Evolutionary conservation across 805 yeast genomes (phyloP).

Genomic region (Starmera pachycereana): DNA sequence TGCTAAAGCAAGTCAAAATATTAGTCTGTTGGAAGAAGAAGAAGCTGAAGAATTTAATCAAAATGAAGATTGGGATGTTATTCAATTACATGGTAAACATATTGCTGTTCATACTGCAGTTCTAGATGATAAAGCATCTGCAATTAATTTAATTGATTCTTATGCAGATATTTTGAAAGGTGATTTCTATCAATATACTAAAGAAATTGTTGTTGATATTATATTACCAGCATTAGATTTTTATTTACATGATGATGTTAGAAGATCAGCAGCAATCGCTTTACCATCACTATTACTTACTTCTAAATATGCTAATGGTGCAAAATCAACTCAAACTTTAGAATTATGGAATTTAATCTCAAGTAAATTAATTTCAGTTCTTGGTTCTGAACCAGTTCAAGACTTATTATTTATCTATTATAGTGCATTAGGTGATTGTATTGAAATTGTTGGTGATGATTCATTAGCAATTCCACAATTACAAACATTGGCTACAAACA

Average conservation of each 20-base stretch:
- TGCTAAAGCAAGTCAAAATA: constrained; percentile 85
- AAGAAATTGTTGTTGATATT: constrained; percentile 66
- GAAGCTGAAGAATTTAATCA: constrained; percentile 76
- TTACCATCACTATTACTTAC: constrained; percentile 69
- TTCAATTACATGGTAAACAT: constrained; percentile 83
- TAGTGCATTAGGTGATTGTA: constrained; percentile 54
- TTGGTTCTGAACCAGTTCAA: constrained; percentile 71
- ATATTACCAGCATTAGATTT: constrained; percentile 85
- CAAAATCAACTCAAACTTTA: constrained; percentile 46
- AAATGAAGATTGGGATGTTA: constrained; percentile 92
- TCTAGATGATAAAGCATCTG: constrained; percentile 89
- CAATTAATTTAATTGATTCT: constrained; percentile 76
- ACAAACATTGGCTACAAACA: constrained; percentile 43
- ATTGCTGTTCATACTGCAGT: constrained; percentile 91
- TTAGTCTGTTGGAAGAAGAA: constrained; percentile 78
- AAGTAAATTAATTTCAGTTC: constrained; percentile 53
- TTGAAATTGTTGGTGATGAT: constrained; percentile 57
- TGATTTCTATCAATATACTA: constrained; percentile 74
- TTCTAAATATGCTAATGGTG: constrained; percentile 38
- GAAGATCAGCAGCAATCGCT: constrained; percentile 81
- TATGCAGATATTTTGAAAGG: constrained; percentile 81
- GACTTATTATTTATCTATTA: constrained; percentile 76
- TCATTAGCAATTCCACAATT: constrained; percentile 48
- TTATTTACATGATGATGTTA: constrained; percentile 87
- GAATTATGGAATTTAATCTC: constrained; percentile 66